Conservation (phyloP, 2,329 filamentous ascomycete genomes). For the Aurifilum marmelostoma region DNA sequence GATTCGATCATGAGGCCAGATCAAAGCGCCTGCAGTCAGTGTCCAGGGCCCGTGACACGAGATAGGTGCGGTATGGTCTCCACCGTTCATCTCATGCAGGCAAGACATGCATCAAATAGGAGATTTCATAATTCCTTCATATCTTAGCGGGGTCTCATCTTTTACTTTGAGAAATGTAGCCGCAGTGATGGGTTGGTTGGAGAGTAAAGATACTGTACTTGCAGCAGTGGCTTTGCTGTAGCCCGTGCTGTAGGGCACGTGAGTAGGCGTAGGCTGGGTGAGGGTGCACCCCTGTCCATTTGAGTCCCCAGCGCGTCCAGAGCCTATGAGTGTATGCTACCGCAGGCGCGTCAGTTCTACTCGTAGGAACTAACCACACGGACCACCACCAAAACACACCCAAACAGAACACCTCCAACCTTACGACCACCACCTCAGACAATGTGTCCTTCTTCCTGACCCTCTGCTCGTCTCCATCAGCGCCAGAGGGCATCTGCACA, state of each 20-base stretch:
- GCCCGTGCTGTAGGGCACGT: not conserved
- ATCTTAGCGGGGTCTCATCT: not conserved
- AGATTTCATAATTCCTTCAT: not conserved
- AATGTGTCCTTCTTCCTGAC: not conserved
- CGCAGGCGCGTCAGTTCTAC: not conserved
- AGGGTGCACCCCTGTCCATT: not conserved
- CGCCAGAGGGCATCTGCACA: conserved; percentile 7
- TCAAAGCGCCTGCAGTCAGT: no score
- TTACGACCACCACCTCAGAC: not conserved
- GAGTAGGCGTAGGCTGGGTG: not conserved
- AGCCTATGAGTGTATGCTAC: not conserved
- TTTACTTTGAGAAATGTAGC: not conserved
- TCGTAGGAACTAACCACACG: not conserved
- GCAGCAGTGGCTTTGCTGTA: no score
- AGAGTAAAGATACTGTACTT: no score
- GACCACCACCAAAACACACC: not conserved
- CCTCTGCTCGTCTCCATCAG: not conserved
- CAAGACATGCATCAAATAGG: not conserved
- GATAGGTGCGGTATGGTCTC: not conserved
- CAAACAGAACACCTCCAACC: not conserved
- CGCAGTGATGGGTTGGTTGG: not conserved
- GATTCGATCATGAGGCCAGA: no score
- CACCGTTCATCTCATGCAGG: not conserved
- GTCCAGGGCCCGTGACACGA: no score
- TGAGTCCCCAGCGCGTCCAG: not conserved